These are phyloP conservation scores for Saccharomycopsis hybrid DNA, from an alignment of 1,139 yeast genomes.

Conservation along the genomic window DNA sequence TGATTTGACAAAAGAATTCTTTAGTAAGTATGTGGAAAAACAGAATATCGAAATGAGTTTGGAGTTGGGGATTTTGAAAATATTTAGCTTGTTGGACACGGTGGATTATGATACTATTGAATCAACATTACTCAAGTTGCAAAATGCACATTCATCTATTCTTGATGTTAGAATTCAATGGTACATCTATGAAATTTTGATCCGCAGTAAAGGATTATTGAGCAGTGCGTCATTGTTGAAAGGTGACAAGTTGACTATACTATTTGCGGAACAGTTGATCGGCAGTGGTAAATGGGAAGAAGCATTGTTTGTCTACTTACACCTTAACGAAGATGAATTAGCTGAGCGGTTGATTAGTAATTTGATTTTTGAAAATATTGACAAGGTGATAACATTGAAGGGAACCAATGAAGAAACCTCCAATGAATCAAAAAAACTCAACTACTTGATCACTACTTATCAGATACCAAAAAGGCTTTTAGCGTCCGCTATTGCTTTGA, in stretches of 20 bases:
- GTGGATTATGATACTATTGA: slow-evolving; percentile 1
- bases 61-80: slow-evolving; percentile 32
- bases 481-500: slow-evolving; percentile 47
- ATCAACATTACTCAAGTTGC: neutral
- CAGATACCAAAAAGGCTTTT: slow-evolving; percentile 43
- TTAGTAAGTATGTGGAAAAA: slow-evolving; percentile 9
- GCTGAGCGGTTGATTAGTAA: slow-evolving; percentile 37
- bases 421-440: slow-evolving; percentile 27
- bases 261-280: slow-evolving; percentile 50
- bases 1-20: slow-evolving; percentile 31
- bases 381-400: slow-evolving; percentile 27
- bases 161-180: slow-evolving; percentile 44
- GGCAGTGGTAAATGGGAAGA: slow-evolving; percentile 47
- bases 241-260: slow-evolving; percentile 42
- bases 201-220: slow-evolving; percentile 24
- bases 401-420: neutral
- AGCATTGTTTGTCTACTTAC: slow-evolving; percentile 54
- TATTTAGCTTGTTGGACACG: slow-evolving; percentile 30
- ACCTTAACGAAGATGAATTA: slow-evolving; percentile 39
- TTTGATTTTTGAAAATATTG: slow-evolving; percentile 43
- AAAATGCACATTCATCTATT: neutral
- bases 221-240: slow-evolving; percentile 13
- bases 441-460: slow-evolving; percentile 32
- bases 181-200: slow-evolving; percentile 46
- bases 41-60: neutral